phyloP scores from a whole-genome alignment of 176 grass and related monocot genomes.

The Cymbopogon citratus region DNA sequence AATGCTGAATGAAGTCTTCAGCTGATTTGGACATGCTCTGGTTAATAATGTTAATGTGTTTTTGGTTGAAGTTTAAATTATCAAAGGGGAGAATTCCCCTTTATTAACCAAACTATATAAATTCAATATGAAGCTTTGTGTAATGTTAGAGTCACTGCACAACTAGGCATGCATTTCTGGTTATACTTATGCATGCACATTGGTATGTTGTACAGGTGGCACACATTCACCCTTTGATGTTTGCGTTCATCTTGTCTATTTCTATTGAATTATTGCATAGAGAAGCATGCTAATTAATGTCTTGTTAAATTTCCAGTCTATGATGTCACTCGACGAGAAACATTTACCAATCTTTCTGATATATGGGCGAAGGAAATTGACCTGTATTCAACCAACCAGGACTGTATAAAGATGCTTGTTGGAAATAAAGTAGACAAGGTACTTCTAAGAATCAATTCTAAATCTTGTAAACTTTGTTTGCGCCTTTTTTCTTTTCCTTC shows the following conservation, averaged over 20 bases:
- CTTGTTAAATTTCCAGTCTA: conserved; percentile 48
- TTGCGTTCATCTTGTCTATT: background rate
- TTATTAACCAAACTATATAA: background rate
- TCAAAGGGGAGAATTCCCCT: background rate
- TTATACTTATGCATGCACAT: background rate
- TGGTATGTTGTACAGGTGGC: background rate
- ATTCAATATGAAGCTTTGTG: background rate
- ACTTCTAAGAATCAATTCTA: background rate
- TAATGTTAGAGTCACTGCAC: background rate
- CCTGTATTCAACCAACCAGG: conserved; percentile 98
- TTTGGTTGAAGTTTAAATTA: background rate
- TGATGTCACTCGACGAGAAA: conserved; percentile 84
- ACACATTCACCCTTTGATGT: background rate
- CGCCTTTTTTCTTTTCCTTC: background rate
- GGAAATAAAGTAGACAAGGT: conserved; percentile 99
- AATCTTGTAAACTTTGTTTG: background rate
- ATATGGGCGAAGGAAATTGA: conserved; percentile 99
- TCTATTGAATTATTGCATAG: background rate
- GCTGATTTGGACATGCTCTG: background rate
- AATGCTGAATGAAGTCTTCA: background rate
- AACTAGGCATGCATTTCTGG: background rate
- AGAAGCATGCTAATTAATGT: background rate
- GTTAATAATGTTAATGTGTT: background rate
- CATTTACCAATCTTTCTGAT: conserved; percentile 86
- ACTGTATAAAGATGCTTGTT: conserved; percentile 99